Evolutionary conservation across 2,329 filamentous ascomycete genomes (phyloP).

Genomic region (Periconia digitata): DNA sequence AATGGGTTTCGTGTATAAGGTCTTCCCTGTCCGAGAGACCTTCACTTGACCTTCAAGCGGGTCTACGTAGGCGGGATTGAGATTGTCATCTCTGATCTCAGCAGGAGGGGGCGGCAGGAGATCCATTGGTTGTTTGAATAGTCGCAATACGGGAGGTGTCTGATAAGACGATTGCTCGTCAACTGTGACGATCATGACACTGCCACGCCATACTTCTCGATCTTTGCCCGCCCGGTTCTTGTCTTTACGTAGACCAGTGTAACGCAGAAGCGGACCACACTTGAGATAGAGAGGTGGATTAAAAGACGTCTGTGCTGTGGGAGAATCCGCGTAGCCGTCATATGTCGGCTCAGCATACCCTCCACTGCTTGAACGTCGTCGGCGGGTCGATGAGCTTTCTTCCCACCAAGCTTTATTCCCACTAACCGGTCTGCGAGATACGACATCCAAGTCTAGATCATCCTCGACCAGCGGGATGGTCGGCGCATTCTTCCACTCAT

Average conservation of each 20-base stretch:
- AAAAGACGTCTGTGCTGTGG: slow-evolving; percentile 69
- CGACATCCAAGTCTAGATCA: slow-evolving; percentile 46
- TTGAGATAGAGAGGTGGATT: slow-evolving; percentile 82
- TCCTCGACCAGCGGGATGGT: slow-evolving; percentile 43
- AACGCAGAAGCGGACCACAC: slow-evolving; percentile 87
- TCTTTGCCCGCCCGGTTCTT: slow-evolving; percentile 48
- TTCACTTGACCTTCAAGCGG: slow-evolving; percentile 87
- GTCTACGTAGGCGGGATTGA: slow-evolving; percentile 83
- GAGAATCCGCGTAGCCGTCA: slow-evolving; percentile 68
- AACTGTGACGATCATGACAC: slow-evolving; percentile 90
- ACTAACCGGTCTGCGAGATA: slow-evolving; percentile 27
- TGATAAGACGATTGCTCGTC: slow-evolving; percentile 84
- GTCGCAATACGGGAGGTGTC: slow-evolving; percentile 70
- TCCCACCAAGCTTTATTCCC: slow-evolving; percentile 73
- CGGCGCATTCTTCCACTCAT: slow-evolving; percentile 53
- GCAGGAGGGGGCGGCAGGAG: slow-evolving; percentile 76
- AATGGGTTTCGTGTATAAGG: slow-evolving; percentile 86
- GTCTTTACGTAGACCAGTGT: slow-evolving; percentile 77
- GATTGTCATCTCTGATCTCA: slow-evolving; percentile 62
- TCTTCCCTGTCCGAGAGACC: slow-evolving; percentile 79
- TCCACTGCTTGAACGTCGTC: slow-evolving; percentile 34
- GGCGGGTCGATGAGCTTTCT: slow-evolving; percentile 50
- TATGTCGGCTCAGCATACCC: slow-evolving; percentile 53
- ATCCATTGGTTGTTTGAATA: slow-evolving; percentile 87
- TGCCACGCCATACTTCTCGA: slow-evolving; percentile 87